phyloP scores from a whole-genome alignment of 805 yeast genomes.

The Ogataea ramenticola region DNA sequence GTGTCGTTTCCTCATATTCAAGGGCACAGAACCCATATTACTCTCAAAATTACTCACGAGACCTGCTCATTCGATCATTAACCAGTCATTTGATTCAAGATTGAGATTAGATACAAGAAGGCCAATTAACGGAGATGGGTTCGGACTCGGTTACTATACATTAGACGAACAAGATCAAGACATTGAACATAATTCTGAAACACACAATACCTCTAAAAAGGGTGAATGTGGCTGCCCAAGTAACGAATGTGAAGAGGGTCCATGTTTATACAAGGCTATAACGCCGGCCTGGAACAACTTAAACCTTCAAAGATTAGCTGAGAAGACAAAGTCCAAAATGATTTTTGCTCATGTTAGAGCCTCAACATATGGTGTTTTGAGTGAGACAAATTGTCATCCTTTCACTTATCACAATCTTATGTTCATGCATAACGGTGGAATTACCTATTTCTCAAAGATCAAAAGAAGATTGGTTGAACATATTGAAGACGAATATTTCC shows the following conservation, averaged over 20 bases:
- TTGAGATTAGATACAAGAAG: constrained; percentile 80
- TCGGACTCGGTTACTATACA: constrained; percentile 92
- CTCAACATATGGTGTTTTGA: constrained; percentile 86
- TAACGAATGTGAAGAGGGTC: constrained; percentile 30
- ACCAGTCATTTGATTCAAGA: constrained; percentile 89
- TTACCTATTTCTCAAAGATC: constrained; percentile 63
- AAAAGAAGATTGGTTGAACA: constrained; percentile 68
- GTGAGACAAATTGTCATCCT: constrained; percentile 97
- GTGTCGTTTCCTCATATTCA: constrained; percentile 92
- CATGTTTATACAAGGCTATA: constrained; percentile 90
- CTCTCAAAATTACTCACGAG: constrained; percentile 82
- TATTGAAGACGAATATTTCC: constrained; percentile 72
- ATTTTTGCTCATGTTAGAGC: constrained; percentile 97
- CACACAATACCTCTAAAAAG: not conserved
- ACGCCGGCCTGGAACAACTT: constrained; percentile 98
- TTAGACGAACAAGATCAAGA: constrained; percentile 42
- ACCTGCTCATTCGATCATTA: constrained; percentile 96
- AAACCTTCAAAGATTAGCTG: constrained; percentile 78
- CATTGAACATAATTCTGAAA: constrained; percentile 17
- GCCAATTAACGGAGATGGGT: constrained; percentile 97
- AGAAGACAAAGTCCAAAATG: constrained; percentile 74
- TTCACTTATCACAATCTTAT: constrained; percentile 79
- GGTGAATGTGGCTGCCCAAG: not conserved
- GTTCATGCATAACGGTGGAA: constrained; percentile 97
- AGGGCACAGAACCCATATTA: constrained; percentile 83